A percentile compares a stretch with the other conserved stretches of the same genome.
Conservation (phyloP, 495 filamentous ascomycete species). For the Neurospora pannonica region DNA sequence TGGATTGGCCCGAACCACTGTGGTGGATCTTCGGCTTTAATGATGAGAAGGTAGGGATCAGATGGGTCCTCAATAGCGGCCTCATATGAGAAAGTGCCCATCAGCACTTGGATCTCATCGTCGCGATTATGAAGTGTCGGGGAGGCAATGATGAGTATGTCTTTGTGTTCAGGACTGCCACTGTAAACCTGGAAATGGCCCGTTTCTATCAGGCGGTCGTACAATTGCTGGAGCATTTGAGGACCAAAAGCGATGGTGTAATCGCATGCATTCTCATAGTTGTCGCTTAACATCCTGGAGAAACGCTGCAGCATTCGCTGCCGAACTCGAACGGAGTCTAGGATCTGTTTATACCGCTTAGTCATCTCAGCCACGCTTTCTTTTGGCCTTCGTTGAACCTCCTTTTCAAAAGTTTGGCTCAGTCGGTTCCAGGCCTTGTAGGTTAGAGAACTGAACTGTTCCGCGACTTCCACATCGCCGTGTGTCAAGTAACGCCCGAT, state of each 20-base stretch:
- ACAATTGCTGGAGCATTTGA: slow-evolving; percentile 59
- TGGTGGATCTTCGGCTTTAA: slow-evolving; percentile 70
- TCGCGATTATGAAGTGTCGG: slow-evolving; percentile 64
- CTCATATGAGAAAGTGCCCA: slow-evolving; percentile 80
- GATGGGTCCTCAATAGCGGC: slow-evolving; percentile 63
- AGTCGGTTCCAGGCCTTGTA: slow-evolving; percentile 81
- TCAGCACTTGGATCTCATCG: slow-evolving; percentile 71
- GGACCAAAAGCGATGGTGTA: slow-evolving; percentile 68
- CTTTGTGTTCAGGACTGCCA: slow-evolving; percentile 55
- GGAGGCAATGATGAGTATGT: slow-evolving; percentile 77
- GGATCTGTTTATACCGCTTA: slow-evolving; percentile 86
- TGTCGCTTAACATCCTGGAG: slow-evolving; percentile 74
- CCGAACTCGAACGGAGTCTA: slow-evolving; percentile 91
- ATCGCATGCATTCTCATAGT: slow-evolving; percentile 94
- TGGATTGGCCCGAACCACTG: slow-evolving; percentile 74
- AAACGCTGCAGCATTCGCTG: slow-evolving; percentile 74
- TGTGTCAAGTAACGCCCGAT: slow-evolving; percentile 80
- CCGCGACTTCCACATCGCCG: slow-evolving; percentile 95
- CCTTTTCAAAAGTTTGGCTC: slow-evolving; percentile 82
- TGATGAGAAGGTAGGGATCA: slow-evolving; percentile 73
- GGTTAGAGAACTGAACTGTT: slow-evolving; percentile 92
- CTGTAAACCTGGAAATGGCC: slow-evolving; percentile 79
- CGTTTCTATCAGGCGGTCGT: slow-evolving; percentile 70
- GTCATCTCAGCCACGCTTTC: slow-evolving; percentile 84
- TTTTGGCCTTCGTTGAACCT: slow-evolving; percentile 71